Evolutionary conservation across 345 rosid genomes (phyloP), one percentile per base, ranked within the genome.

Genomic region (Eucalyptus virginea): DNA sequence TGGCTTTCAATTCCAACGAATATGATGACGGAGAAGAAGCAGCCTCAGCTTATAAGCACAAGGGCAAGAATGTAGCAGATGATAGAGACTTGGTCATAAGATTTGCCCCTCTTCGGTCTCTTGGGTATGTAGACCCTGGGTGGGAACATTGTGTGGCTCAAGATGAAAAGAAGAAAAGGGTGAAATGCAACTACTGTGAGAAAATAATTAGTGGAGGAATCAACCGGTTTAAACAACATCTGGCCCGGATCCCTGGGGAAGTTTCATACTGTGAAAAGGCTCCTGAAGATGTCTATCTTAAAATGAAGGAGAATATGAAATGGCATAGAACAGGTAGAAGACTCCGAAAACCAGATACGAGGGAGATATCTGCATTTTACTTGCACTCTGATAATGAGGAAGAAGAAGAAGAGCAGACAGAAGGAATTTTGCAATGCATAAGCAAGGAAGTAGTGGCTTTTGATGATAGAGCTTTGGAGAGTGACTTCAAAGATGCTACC

Each of bases 201-300:
- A 93, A 93, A 89, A 88, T 94, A n/a, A 91, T 94, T 80, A 94
- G 94, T 49, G 95, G 95, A 86, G 95, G 95, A 21, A 90, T 94
- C 65, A 94, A 94, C 86, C 92, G 93, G 88, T 94, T 94, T 87
- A 94, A 94, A 87, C 95, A 94, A 87, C 95, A 94, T 86, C 89
- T 94, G 52, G 95, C 94, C 49, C 92, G 92, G 90, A 94, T 94
- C 87, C 94, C 94, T 40, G 95, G 95, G 56, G 95, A 94, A 91
- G 95, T 94, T 45, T 93, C 94, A 11, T 89, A 88, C 77, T 94
- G 95, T 89, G 90, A 93, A 21, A 91, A 88, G 45, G 95, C 93
- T 50, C 94, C 94, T 15, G 92, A 94, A 48, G 92, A 93, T 69
- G 95, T 93, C 62, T 94, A 93, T 91, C 90, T 90, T 69, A 91